A percentile compares a stretch with the other conserved stretches of the same genome.
Conservation (phyloP, 2,329 filamentous ascomycete genomes). For the Dendrostoma leiphaemia region DNA sequence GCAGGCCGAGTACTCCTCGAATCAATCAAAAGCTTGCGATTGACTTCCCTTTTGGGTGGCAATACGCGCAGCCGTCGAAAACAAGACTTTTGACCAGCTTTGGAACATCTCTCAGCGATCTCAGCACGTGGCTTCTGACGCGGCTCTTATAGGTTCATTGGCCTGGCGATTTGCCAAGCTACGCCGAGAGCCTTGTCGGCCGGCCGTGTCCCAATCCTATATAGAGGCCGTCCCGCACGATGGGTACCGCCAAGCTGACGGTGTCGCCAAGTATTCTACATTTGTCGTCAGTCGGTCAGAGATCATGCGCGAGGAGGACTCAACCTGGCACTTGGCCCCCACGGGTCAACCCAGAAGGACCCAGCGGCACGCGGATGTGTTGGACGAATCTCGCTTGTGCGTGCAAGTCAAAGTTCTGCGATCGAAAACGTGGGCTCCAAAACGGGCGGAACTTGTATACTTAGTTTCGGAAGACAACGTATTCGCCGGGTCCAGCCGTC, state of each 20-base stretch:
- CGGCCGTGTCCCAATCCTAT: neutral
- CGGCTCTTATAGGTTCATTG: slow-evolving; percentile 6
- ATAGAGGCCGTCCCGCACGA: slow-evolving; percentile 3
- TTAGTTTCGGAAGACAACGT: neutral
- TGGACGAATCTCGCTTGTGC: neutral
- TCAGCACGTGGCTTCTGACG: slow-evolving; percentile 9
- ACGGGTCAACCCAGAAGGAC: neutral
- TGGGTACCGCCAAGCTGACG: neutral
- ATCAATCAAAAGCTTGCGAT: too few species aligned
- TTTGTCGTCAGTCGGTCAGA: neutral
- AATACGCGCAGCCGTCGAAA: too few species aligned
- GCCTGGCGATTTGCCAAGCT: slow-evolving; percentile 9
- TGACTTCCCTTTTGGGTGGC: too few species aligned
- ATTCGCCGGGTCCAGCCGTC: neutral
- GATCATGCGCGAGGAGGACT: neutral
- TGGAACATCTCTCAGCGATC: too few species aligned
- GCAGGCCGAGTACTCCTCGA: too few species aligned
- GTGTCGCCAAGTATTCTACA: slow-evolving; percentile 7
- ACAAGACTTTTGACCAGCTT: too few species aligned
- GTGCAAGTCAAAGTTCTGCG: neutral
- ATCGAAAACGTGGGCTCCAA: neutral
- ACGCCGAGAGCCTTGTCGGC: slow-evolving; percentile 5
- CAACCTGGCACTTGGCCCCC: slow-evolving; percentile 8
- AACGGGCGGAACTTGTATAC: neutral
- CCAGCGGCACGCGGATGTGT: neutral